phyloP scores from a whole-genome alignment of 2,329 filamentous ascomycete genomes.

The Arthrobotrys iridis region DNA sequence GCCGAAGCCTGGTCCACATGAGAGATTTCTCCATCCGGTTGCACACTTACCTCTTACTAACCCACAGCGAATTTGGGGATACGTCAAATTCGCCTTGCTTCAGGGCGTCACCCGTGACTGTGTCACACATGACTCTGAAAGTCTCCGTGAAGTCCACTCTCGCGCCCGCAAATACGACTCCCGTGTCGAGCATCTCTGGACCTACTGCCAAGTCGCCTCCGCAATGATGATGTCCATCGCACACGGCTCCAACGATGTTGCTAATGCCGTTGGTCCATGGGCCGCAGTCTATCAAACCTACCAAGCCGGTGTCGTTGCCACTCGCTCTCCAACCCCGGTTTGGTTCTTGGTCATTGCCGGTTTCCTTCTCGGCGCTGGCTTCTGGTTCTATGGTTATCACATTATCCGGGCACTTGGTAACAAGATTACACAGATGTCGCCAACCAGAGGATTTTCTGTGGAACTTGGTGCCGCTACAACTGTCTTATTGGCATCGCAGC shows the following conservation, averaged over 20 bases:
- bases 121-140: conserved; percentile 62
- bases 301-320: conserved; percentile 64
- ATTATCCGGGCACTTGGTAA: conserved; percentile 73
- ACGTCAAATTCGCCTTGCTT: conserved; percentile 63
- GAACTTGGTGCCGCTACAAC: conserved; percentile 71
- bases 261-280: conserved; percentile 72
- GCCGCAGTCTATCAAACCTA: conserved; percentile 72
- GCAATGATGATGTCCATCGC: conserved; percentile 78
- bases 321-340: conserved; percentile 66
- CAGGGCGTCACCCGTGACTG: conserved; percentile 63
- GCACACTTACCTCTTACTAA: conserved; percentile 59
- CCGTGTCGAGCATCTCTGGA: conserved; percentile 71
- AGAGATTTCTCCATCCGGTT: conserved; percentile 61
- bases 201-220: conserved; percentile 73
- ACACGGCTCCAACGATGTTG: conserved; percentile 74
- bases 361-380: conserved; percentile 67
- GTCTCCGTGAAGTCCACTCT: conserved; percentile 68
- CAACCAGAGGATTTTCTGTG: conserved; percentile 70
- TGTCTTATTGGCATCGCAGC: conserved; percentile 71
- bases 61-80: conserved; percentile 61
- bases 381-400: conserved; percentile 73
- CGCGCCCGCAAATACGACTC: conserved; percentile 71
- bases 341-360: conserved; percentile 71
- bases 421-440: conserved; percentile 71
- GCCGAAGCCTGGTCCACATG: conserved; percentile 59